phyloP scores from a whole-genome alignment of 345 rosid species.

The Acer campestre region DNA sequence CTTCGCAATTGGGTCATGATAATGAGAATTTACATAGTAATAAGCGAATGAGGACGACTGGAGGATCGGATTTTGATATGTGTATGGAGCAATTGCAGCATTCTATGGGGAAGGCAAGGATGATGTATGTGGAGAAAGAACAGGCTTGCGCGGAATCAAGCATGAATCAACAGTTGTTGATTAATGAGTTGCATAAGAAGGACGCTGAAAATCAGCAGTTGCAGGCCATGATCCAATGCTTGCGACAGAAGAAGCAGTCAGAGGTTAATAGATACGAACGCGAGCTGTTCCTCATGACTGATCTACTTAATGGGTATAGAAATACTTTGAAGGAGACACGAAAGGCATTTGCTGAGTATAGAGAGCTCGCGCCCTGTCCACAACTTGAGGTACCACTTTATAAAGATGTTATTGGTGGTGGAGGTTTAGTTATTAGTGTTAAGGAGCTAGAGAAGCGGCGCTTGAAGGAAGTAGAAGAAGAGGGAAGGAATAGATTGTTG shows the following conservation, averaged over 20 bases:
- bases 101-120: slow-evolving; percentile 50
- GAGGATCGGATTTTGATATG: slow-evolving; percentile 44
- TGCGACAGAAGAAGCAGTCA: slow-evolving; percentile 49
- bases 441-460: slow-evolving; percentile 65
- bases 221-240: neutral
- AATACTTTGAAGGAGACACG: slow-evolving; percentile 69
- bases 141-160: slow-evolving; percentile 41
- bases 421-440: slow-evolving; percentile 74
- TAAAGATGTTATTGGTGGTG: slow-evolving; percentile 71
- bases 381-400: slow-evolving; percentile 65
- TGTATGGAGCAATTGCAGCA: slow-evolving; percentile 55
- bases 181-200: slow-evolving; percentile 53
- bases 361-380: slow-evolving; percentile 40
- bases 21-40: slow-evolving; percentile 44
- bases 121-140: slow-evolving; percentile 51
- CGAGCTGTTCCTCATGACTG: slow-evolving; percentile 71
- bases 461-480: slow-evolving; percentile 70
- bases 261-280: slow-evolving; percentile 65
- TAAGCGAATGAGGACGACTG: slow-evolving; percentile 72
- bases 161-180: slow-evolving; percentile 55
- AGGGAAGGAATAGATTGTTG: slow-evolving; percentile 35
- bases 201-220: slow-evolving; percentile 11
- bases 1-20: slow-evolving; percentile 43
- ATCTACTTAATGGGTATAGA: slow-evolving; percentile 70
- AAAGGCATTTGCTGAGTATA: slow-evolving; percentile 62